Percentiles rank a stretch among this genome's conserved stretches.
Conservation (phyloP, 2,329 filamentous ascomycete species). For the Periconia sp. region DNA sequence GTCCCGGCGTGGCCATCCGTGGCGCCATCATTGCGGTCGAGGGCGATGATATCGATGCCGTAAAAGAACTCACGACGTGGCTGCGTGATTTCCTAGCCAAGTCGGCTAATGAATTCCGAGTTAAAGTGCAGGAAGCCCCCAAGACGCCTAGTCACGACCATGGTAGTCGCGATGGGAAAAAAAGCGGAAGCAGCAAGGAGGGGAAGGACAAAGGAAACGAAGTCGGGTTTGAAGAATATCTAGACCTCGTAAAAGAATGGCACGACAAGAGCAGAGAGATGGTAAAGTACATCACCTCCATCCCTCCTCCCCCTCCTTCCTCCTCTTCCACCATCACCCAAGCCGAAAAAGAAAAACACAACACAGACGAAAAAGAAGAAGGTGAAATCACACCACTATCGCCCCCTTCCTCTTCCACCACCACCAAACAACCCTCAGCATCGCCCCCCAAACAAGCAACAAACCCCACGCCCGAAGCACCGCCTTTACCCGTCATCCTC, state of each 20-base stretch:
- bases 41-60: slow-evolving; percentile 66
- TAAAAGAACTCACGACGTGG: slow-evolving; percentile 66
- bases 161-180: slow-evolving; percentile 1
- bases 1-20: slow-evolving; percentile 51
- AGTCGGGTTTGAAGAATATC: slow-evolving; percentile 56
- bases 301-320: slow-evolving; percentile 7
- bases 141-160: slow-evolving; percentile 41
- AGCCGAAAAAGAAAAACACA: slow-evolving; percentile 17
- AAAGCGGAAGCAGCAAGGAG: not conserved
- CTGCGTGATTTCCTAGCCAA: slow-evolving; percentile 58
- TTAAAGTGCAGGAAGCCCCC: slow-evolving; percentile 54
- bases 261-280: slow-evolving; percentile 75
- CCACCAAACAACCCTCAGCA: slow-evolving; percentile 62
- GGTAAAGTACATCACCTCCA: slow-evolving; percentile 55
- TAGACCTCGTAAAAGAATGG: slow-evolving; percentile 71
- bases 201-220: slow-evolving; percentile 20
- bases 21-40: slow-evolving; percentile 84
- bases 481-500: slow-evolving; percentile 68
- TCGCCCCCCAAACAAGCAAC: slow-evolving; percentile 32
- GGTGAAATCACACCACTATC: slow-evolving; percentile 17
- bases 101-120: slow-evolving; percentile 51
- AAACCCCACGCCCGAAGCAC: slow-evolving; percentile 15
- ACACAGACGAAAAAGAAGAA: slow-evolving; percentile 17
- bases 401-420: slow-evolving; percentile 14
- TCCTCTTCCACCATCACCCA: slow-evolving; percentile 2